Percentiles rank a stretch among this genome's conserved stretches.
These are phyloP conservation scores for Allomyces macrogynus DNA, from an alignment of 192 early-diverging fungal species.

Conservation along the genomic window DNA sequence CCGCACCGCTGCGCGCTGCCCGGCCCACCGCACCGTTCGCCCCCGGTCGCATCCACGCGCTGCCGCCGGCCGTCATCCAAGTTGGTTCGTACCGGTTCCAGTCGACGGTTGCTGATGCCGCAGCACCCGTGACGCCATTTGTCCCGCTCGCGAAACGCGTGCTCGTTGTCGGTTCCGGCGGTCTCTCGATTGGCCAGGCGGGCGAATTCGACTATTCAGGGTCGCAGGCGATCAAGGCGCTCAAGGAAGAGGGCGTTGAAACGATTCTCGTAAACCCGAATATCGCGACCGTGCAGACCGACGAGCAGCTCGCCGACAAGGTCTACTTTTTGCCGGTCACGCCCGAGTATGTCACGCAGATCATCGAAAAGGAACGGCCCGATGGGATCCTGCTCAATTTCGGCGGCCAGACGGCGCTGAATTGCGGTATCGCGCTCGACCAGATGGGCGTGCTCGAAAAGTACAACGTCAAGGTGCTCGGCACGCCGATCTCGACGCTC, in stretches of 20 bases:
- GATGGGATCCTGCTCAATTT: constrained; percentile 92
- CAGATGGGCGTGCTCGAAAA: constrained; percentile 60
- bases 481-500: constrained; percentile 82
- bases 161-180: constrained; percentile 85
- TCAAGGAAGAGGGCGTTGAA: constrained; percentile 73
- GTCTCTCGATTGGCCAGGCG: constrained; percentile 88
- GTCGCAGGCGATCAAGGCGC: constrained; percentile 92
- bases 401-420: constrained; percentile 90
- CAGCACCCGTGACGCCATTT: no score
- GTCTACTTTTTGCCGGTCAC: constrained; percentile 94
- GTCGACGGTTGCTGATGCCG: no score
- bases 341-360: constrained; percentile 72
- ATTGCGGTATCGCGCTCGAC: constrained; percentile 80
- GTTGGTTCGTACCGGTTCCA: no score
- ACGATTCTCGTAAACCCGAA: constrained; percentile 98
- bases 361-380: constrained; percentile 81
- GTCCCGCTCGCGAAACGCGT: constrained; percentile 16
- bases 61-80: no score
- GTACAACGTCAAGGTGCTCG: constrained; percentile 73
- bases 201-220: constrained; percentile 32
- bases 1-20: no score
- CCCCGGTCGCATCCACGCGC: no score
- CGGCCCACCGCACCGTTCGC: no score
- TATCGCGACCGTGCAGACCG: constrained; percentile 97
- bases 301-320: constrained; percentile 70